Base-by-base conservation (phyloP, 192 early-diverging fungal genomes). In the Tieghemiomyces parasiticus region DNA sequence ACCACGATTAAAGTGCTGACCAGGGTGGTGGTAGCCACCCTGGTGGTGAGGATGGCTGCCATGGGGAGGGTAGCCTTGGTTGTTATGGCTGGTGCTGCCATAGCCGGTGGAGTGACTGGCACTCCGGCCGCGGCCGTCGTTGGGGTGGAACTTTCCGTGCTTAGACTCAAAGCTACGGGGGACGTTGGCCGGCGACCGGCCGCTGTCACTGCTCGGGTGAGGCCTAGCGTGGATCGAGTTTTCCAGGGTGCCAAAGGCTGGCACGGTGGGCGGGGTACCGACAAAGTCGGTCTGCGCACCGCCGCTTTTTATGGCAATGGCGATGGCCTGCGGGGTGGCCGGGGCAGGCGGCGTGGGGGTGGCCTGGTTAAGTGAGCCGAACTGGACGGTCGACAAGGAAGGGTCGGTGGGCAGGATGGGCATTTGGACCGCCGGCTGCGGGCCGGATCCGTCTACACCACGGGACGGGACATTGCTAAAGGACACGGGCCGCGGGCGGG, bases 201-300 rank as follows among this genome's bases (percentile, higher is more conserved):
- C n/a, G n/a, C n/a, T n/a, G n/a, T n/a, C n/a, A n/a, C n/a, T n/a
- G n/a, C n/a, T n/a, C n/a, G 28, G n/a, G 32, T 28, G 31, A 35
- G 44, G 47, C 33, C 63, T 65, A 4, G 64, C 65, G 26, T 51
- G 35, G 48, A 50, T 50, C 59, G 58, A 52, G 59, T 50, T 60
- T 10, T 66, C 42, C 25, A 75, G 67, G 13, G 74, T 65, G 35
- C 74, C 74, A 72, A 75, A 75, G 66, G 55, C 72, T 19, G 71
- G 74, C 68, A 63, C 69, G 22, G 74, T 30, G 14, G 66, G 60
- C 8, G 67, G 62, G 60, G 66, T 71, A 26, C 63, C 64, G 48
- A 68, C 49, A 1, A 63, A 54, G 12, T 61, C 64, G 0, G 70
- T 70, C 32, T 67, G 30, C 13, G 50, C 66, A 31, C 74, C 74